Evolutionary conservation across 148 eudicot genomes (phyloP), one percentile per base, ranked within the genome.

Genomic region (Camellia japonica): DNA sequence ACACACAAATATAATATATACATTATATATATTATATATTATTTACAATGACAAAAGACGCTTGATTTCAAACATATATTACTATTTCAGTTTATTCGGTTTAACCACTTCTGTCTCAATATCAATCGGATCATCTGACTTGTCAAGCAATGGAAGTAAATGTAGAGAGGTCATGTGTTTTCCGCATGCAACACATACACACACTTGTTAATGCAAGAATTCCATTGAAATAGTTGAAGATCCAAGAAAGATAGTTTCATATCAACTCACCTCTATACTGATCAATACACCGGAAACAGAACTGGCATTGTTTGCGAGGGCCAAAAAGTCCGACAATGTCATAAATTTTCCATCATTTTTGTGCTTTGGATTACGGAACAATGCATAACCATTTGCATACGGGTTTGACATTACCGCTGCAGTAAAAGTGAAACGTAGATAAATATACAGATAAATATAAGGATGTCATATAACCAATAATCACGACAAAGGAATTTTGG

Each of bases 261-360:
- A 47, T 68, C 80, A 75, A 89, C 91, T 80, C 71, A 94, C 99
- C 97, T 96, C 97, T 80, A 96, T 87, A 80, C 85, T 86, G 85
- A 96, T 90, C 81, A 88, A 47, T 72, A 92, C 93, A 69, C 91
- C 94, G 44, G 97, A 90, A 71, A 94, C 82, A 15, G 95, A 88
- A 82, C 88, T 87, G 19, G 90, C 75, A 74, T 96, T 90, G 68
- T 84, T 87, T 15, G 87, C 81, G 14, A 87, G 82, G 59, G 20
- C 75, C 82, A 90, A 81, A 79, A 85, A 87, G 13, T 94, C 95
- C 2, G 89, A 68, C 72, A 96, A 78, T 20, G 88, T 77, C 78
- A 91, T 56, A 41, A 90, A 81, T 8, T 83, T 80, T 54, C 91
- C 90, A 85, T 19, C 86, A 71, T 80, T 70, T 71, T 70, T 82